Conservation (phyloP, 164 flowering plant genomes). For the Tetracentron sinense region DNA sequence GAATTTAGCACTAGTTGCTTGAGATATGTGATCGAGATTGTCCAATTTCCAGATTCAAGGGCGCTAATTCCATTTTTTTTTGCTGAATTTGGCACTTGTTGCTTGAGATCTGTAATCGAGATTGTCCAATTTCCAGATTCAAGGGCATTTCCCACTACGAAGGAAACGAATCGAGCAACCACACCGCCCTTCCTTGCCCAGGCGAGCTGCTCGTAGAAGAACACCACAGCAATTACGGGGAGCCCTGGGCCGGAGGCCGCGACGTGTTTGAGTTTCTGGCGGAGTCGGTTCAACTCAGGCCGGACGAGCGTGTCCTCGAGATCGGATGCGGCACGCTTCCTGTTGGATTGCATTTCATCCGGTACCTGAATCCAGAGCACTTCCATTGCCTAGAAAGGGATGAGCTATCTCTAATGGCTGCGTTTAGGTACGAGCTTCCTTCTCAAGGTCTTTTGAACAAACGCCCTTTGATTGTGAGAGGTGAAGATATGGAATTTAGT, state of each 20-base stretch:
- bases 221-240: constrained; percentile 98
- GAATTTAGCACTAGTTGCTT: no score
- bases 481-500: constrained; percentile 89
- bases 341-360: constrained; percentile 87
- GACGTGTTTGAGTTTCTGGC: constrained; percentile 96
- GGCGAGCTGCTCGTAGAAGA: constrained; percentile 89
- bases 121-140: constrained; percentile 37
- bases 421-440: constrained; percentile 90
- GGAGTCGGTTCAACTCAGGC: constrained; percentile 38
- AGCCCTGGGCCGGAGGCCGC: constrained; percentile 99
- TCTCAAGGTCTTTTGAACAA: constrained; percentile 83
- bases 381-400: constrained; percentile 89
- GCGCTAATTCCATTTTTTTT: background rate
- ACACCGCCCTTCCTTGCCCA: constrained; percentile 80
- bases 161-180: constrained; percentile 55
- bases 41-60: background rate
- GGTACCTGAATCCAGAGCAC: constrained; percentile 58
- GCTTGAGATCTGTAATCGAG: no score
- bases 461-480: constrained; percentile 79
- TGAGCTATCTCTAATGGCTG: constrained; percentile 89
- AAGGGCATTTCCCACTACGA: constrained; percentile 96
- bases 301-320: constrained; percentile 70
- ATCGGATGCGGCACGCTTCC: constrained; percentile 97
- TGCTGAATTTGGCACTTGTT: no score
- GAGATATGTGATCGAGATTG: no score